These are phyloP conservation scores for Kwoniella europaea DNA, from an alignment of 768 basidiomycete genomes.

Conservation along the genomic window DNA sequence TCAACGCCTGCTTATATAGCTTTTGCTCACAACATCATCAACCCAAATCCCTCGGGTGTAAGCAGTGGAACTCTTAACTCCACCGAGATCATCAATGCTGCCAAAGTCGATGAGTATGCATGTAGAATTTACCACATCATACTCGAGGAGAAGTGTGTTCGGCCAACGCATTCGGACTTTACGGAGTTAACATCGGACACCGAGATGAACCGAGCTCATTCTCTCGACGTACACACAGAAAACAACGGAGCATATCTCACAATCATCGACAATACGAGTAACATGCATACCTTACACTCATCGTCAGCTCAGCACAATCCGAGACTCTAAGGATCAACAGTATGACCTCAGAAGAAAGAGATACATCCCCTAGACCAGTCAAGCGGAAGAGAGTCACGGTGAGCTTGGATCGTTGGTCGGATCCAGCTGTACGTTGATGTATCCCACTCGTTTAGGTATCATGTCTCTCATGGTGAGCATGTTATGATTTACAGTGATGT, in stretches of 20 bases:
- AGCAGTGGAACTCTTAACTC: no score
- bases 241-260: neutral
- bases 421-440: neutral
- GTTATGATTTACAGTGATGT: neutral
- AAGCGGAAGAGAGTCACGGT: conserved; percentile 15
- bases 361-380: neutral
- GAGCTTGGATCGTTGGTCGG: neutral
- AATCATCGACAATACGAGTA: neutral
- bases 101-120: no score
- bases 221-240: no score
- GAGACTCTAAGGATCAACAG: neutral
- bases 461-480: conserved; percentile 14
- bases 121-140: neutral
- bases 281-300: neutral
- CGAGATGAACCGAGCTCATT: neutral
- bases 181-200: neutral
- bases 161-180: neutral
- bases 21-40: no score
- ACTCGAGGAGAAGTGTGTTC: neutral
- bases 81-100: no score
- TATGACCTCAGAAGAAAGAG: neutral
- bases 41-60: no score
- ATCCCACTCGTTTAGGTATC: conserved; percentile 1
- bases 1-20: no score
- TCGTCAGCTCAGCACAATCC: neutral